Percentiles rank a stretch among this genome's conserved stretches.
Evolutionary conservation across 2,329 filamentous ascomycete species (phyloP).

Genomic region (Ambrosiella xylebori): DNA sequence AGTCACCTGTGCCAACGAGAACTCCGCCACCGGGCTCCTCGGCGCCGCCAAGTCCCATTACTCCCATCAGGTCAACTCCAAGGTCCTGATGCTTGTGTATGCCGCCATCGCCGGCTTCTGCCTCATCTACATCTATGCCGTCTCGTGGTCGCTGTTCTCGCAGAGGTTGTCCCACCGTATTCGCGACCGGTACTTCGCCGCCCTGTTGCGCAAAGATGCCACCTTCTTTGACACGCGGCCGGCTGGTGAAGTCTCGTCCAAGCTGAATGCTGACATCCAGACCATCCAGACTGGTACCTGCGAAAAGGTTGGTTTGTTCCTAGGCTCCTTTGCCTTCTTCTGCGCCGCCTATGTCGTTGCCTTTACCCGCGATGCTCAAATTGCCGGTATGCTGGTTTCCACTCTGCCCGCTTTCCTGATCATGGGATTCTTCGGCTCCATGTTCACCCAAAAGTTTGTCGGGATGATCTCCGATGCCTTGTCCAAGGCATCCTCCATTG

Average conservation of each 20-base stretch:
- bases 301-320: constrained; percentile 51
- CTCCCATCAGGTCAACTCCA: constrained; percentile 32
- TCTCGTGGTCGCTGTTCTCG: constrained; percentile 47
- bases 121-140: constrained; percentile 45
- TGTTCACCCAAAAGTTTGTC: constrained; percentile 35
- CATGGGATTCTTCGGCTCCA: constrained; percentile 37
- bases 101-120: constrained; percentile 46
- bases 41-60: constrained; percentile 17
- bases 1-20: constrained; percentile 30
- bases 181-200: constrained; percentile 41
- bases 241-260: constrained; percentile 44
- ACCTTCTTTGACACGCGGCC: constrained; percentile 46
- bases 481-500: constrained; percentile 42
- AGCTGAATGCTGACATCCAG: constrained; percentile 48
- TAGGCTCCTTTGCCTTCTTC: constrained; percentile 47
- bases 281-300: constrained; percentile 50
- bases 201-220: constrained; percentile 42
- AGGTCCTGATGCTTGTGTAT: constrained; percentile 44
- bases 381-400: constrained; percentile 48
- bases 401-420: constrained; percentile 45
- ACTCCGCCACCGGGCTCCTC: constrained; percentile 1
- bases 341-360: constrained; percentile 49
- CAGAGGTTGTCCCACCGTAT: constrained; percentile 46
- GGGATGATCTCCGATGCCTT: constrained; percentile 33
- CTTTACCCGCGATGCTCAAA: constrained; percentile 43